Conservation (phyloP, 2,329 filamentous ascomycete genomes). For the Epichloe baconii region DNA sequence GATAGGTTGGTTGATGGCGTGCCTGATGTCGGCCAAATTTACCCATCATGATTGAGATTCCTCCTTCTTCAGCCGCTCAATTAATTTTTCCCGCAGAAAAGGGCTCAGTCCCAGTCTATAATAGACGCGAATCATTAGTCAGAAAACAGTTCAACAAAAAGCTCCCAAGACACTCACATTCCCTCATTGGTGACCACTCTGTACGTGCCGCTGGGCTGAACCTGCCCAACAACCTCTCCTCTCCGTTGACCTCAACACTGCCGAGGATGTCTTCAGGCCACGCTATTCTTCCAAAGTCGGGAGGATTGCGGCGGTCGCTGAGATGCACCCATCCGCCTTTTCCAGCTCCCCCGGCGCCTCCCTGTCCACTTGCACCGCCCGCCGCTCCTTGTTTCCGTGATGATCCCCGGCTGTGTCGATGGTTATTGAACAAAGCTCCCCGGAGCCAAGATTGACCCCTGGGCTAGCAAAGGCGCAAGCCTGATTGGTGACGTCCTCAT, state of each 20-base stretch:
- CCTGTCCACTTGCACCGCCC: conserved; percentile 45
- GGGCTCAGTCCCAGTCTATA: conserved; percentile 20
- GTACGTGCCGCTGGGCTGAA: conserved; percentile 49
- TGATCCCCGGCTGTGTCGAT: conserved; percentile 20
- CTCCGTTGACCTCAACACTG: conserved; percentile 48
- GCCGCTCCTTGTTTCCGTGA: conserved; percentile 26
- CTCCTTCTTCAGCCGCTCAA: conserved; percentile 38
- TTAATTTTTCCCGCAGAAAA: conserved; percentile 39
- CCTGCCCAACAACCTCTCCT: conserved; percentile 42
- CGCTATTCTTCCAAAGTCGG: conserved; percentile 54
- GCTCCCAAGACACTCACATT: conserved; percentile 37
- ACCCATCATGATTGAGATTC: conserved; percentile 11
- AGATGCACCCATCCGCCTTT: conserved; percentile 52
- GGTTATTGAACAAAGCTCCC: conserved; percentile 37
- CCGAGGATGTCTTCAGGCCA: conserved; percentile 60
- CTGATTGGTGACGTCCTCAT: conserved; percentile 41
- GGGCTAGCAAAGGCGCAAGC: conserved; percentile 47
- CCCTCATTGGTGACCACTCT: conserved; percentile 52
- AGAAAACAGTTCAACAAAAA: background rate
- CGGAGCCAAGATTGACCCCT: conserved; percentile 38
- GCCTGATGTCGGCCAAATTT: background rate
- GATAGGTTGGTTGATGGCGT: background rate
- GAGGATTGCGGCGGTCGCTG: conserved; percentile 49
- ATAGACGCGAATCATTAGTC: conserved; percentile 10
- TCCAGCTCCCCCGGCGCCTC: conserved; percentile 49